These are phyloP conservation scores for Schizophyllum commune DNA, from an alignment of 1,284 basidiomycete species.

Conservation along the genomic window DNA sequence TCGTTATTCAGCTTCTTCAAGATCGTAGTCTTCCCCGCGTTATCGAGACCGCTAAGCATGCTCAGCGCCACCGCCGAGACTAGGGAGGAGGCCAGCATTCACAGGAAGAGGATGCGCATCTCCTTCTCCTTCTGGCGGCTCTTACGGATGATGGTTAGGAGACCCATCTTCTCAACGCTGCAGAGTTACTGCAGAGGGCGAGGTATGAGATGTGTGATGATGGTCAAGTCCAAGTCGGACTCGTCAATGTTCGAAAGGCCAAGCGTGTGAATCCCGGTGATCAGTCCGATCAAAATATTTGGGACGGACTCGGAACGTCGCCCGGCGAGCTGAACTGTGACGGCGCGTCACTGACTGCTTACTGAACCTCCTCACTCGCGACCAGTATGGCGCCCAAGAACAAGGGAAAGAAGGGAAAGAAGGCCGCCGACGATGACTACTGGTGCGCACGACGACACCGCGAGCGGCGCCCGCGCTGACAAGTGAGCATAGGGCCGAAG, in stretches of 20 bases:
- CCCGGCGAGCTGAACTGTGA: background rate
- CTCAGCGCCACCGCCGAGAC: constrained; percentile 9
- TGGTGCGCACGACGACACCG: constrained; percentile 45
- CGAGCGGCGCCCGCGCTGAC: constrained; percentile 4
- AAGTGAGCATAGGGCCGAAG: constrained; percentile 49
- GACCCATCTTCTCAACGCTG: constrained; percentile 50
- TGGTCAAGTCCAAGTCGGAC: background rate
- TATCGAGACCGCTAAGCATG: constrained; percentile 83
- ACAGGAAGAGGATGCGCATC: constrained; percentile 96
- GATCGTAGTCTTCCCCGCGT: constrained; percentile 98
- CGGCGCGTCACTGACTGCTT: background rate
- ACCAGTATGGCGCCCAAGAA: constrained; percentile 76
- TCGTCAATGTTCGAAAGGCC: background rate
- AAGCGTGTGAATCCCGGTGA: background rate
- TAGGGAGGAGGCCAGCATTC: constrained; percentile 21
- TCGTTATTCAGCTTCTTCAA: constrained; percentile 91
- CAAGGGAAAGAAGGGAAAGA: constrained; percentile 84
- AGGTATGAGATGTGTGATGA: background rate
- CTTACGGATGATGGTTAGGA: constrained; percentile 96
- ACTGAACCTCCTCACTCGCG: background rate
- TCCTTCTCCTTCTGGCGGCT: constrained; percentile 92
- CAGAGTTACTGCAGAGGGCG: background rate
- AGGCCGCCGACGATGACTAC: constrained; percentile 71
- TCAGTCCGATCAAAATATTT: background rate
- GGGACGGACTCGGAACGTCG: background rate